Evolutionary conservation across 1,284 basidiomycete genomes (phyloP), one percentile per base, ranked within the genome.

Genomic region (Waitea zeae): DNA sequence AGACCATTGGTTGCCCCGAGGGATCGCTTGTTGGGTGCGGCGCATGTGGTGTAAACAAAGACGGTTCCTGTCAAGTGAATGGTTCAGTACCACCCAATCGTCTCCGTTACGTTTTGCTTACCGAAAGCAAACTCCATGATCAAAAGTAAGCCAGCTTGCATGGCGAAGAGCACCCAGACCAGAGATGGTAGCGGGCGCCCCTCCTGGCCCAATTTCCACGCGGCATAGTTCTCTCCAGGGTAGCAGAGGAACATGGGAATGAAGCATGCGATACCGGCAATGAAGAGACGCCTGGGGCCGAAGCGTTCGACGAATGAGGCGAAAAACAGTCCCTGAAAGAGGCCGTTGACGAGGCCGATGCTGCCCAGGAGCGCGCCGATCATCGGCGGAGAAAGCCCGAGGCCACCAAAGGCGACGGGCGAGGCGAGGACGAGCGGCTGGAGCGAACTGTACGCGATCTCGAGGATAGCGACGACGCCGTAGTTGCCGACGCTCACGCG

Each of bases 391-490:
- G 45, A 36, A 15, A 74, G 52, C n/a, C 62, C 66, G 27, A 78
- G 55, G n/a, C 74, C 72, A 29, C 74, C 75, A 20, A 67, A 53
- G 32, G 56, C 54, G 20, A 72, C 52, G 3, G 73, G 67, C 39
- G 70, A 74, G 13, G 71, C 64, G 41, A 67, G 62, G 52, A 76
- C 74, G n/a, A 77, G 57, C 4, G 75, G 73, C 11, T 65, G 54
- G 19, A 78, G 57, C 4, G 69, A 65, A 29, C 51, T 57, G 28
- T 67, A 45, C 0, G 63, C 59, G 36, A 74, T 71, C 39, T 73
- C 69, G 5, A 76, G 48, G 39, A 76, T 58, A 14, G 69, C 66
- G 15, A 77, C 53, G 13, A 60, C 43, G 22, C 61, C 61, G 48
- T 77, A 79, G 49, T 77, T 80, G 27, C 59, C 54, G 18, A 77